phyloP scores from a whole-genome alignment of 768 basidiomycete species.

The Pisolithus microcarpus region DNA sequence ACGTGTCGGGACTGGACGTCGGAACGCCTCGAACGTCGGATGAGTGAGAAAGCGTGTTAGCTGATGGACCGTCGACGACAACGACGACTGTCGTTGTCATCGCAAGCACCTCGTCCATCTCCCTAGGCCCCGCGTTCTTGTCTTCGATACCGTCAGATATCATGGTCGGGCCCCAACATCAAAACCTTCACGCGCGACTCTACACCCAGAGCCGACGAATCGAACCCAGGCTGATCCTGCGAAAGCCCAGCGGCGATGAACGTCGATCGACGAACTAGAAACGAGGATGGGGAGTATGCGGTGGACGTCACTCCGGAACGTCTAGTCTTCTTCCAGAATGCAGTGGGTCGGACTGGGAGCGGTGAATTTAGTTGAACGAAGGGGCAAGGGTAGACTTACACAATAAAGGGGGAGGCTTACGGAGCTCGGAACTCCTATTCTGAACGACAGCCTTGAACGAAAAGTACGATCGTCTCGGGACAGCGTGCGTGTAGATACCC shows the following conservation, averaged over 20 bases:
- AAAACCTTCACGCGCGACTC: conserved; percentile 46
- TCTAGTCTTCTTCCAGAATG: conserved; percentile 71
- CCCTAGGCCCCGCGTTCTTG: too few relatives aligned
- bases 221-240: conserved; percentile 52
- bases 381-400: conserved; percentile 36
- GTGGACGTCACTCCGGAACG: conserved; percentile 66
- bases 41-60: neutral
- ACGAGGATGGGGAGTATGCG: conserved; percentile 65
- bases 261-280: conserved; percentile 69
- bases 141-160: conserved; percentile 1
- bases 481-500: neutral
- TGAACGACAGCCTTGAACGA: conserved; percentile 9
- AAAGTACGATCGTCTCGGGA: neutral
- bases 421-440: conserved; percentile 32
- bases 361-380: conserved; percentile 1
- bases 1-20: neutral
- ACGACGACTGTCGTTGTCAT: neutral
- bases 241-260: conserved; percentile 72
- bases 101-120: neutral
- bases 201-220: conserved; percentile 56
- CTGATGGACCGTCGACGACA: neutral
- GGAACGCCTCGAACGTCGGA: neutral
- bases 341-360: conserved; percentile 63
- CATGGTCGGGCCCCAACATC: conserved; percentile 32
- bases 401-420: conserved; percentile 57